Conservation (phyloP, 345 rosid genomes). For the Tarenaya hassleriana region DNA sequence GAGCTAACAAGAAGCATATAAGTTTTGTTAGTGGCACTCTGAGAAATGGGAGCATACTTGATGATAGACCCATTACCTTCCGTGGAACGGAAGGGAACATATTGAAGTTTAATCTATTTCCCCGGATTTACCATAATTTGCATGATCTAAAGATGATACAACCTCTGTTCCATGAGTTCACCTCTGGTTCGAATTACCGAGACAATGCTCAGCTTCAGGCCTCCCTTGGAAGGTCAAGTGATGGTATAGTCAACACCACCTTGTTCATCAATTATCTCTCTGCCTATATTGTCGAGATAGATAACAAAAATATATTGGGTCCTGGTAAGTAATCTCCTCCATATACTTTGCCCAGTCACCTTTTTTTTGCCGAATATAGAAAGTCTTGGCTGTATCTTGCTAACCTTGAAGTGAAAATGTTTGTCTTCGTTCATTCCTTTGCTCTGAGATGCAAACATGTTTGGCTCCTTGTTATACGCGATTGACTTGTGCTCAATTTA, state of each 20-base stretch:
- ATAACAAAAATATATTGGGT: slow-evolving; percentile 61
- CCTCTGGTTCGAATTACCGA: slow-evolving; percentile 60
- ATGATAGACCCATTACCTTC: slow-evolving; percentile 69
- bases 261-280: slow-evolving; percentile 73
- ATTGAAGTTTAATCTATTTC: slow-evolving; percentile 78
- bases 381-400: too few relatives aligned
- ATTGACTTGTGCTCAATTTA: too few relatives aligned
- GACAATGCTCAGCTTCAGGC: slow-evolving; percentile 60
- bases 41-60: slow-evolving; percentile 53
- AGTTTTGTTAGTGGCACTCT: slow-evolving; percentile 75
- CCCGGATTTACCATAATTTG: slow-evolving; percentile 59
- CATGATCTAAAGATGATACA: slow-evolving; percentile 72
- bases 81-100: slow-evolving; percentile 63
- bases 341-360: too few relatives aligned
- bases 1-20: slow-evolving; percentile 42
- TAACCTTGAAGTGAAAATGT: too few relatives aligned
- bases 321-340: slow-evolving; percentile 53
- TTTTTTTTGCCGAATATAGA: too few relatives aligned
- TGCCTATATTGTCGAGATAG: slow-evolving; percentile 71
- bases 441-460: too few relatives aligned
- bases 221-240: slow-evolving; percentile 52
- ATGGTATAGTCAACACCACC: slow-evolving; percentile 78
- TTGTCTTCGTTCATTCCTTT: too few relatives aligned
- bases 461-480: too few relatives aligned
- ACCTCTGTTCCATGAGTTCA: slow-evolving; percentile 83